Evolutionary conservation across 73 alveolate genomes (phyloP).

Genomic region (Tetrahymena borealis): DNA sequence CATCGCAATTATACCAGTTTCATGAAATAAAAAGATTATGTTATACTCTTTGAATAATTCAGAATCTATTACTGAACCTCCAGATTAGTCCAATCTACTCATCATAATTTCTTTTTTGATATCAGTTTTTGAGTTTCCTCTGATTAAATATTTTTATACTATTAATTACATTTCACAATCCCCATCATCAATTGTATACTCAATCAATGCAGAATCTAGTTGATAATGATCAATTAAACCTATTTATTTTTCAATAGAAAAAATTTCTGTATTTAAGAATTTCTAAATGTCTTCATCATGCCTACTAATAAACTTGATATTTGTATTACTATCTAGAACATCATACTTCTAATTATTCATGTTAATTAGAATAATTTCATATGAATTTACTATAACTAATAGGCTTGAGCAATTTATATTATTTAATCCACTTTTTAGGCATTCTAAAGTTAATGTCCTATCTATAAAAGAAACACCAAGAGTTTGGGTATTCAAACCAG

Average conservation of each 20-base stretch:
- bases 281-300: not conserved
- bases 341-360: not conserved
- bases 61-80: not conserved
- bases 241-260: not conserved
- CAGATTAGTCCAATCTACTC: not conserved
- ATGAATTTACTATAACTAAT: not conserved
- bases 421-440: not conserved
- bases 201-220: not conserved
- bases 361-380: not conserved
- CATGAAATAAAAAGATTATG: not conserved
- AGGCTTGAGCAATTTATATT: not conserved
- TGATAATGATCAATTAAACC: not conserved
- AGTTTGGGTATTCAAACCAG: not conserved
- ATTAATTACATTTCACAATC: not conserved
- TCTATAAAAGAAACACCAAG: not conserved
- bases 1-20: not conserved
- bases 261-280: not conserved
- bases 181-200: not conserved
- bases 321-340: too few species aligned
- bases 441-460: not conserved
- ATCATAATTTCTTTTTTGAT: not conserved
- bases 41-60: not conserved
- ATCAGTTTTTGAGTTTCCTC: not conserved
- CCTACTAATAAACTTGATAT: too few species aligned
- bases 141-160: too few species aligned